These are phyloP conservation scores for Tetradesmus obliquus DNA, from an alignment of 139 green algal genomes.

Conservation along the genomic window DNA sequence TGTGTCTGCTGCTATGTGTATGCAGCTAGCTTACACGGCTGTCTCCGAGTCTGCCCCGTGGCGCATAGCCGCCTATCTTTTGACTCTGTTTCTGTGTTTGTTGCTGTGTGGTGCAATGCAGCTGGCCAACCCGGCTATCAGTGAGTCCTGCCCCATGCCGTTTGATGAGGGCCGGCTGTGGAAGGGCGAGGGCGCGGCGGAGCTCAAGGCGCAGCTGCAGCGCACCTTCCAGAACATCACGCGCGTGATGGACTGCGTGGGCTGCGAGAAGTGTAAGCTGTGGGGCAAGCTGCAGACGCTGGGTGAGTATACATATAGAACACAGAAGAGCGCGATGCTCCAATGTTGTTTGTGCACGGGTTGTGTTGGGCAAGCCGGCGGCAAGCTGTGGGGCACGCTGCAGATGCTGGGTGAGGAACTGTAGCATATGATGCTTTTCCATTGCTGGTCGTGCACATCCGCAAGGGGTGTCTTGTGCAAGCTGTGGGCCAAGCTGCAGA, in stretches of 20 bases:
- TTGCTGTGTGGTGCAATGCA: conserved; percentile 31
- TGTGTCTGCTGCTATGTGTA: too few relatives aligned
- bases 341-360: background rate
- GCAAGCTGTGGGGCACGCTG: background rate
- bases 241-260: conserved; percentile 98
- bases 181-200: conserved; percentile 74
- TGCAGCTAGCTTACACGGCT: too few relatives aligned
- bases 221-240: conserved; percentile 95
- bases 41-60: too few relatives aligned
- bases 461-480: too few relatives aligned
- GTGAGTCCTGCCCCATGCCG: conserved; percentile 84
- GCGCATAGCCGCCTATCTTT: background rate
- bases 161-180: conserved; percentile 96
- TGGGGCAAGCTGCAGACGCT: conserved; percentile 99
- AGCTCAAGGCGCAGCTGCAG: conserved; percentile 81
- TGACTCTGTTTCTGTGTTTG: background rate
- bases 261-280: conserved; percentile 99
- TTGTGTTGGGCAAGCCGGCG: background rate
- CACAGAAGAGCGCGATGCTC: background rate
- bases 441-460: too few relatives aligned
- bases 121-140: conserved; percentile 71
- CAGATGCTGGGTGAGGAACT: too few relatives aligned
- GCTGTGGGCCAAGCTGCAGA: too few relatives aligned
- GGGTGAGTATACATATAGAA: conserved; percentile 54
- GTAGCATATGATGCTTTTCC: too few relatives aligned